These are phyloP conservation scores for Cladosporium halotolerans DNA, from an alignment of 2,329 filamentous ascomycete genomes.

Conservation along the genomic window DNA sequence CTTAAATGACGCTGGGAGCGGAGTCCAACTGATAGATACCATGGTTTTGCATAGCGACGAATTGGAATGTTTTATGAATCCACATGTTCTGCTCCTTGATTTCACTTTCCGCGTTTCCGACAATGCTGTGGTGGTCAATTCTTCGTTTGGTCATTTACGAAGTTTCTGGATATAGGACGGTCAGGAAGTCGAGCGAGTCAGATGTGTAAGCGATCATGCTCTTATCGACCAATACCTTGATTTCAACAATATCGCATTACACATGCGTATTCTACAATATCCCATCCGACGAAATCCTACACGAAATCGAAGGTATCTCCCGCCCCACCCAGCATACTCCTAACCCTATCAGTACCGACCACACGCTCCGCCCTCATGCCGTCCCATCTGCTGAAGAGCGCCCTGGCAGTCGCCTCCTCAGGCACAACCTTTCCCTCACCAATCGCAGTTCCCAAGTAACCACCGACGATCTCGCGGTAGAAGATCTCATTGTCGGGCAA, in stretches of 20 bases:
- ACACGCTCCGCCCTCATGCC: conserved; percentile 80
- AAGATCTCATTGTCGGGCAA: conserved; percentile 82
- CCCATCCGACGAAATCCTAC: conserved; percentile 32
- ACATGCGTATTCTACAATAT: not conserved
- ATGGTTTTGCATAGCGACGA: too few relatives aligned
- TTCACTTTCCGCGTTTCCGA: too few relatives aligned
- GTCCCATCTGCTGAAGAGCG: conserved; percentile 83
- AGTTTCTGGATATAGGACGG: too few relatives aligned
- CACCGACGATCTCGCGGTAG: conserved; percentile 69
- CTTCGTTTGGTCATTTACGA: too few relatives aligned
- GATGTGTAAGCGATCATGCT: too few relatives aligned
- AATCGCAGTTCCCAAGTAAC: conserved; percentile 50
- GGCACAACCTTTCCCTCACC: conserved; percentile 53
- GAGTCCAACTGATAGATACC: too few relatives aligned
- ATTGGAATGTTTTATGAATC: too few relatives aligned
- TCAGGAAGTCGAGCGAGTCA: too few relatives aligned
- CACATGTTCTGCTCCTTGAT: too few relatives aligned
- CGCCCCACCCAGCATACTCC: conserved; percentile 67
- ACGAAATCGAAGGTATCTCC: conserved; percentile 91
- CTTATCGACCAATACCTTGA: too few relatives aligned
- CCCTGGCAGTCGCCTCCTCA: conserved; percentile 45
- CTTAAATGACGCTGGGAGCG: not conserved
- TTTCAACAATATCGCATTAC: too few relatives aligned
- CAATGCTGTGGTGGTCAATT: too few relatives aligned
- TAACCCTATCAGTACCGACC: conserved; percentile 73